phyloP scores from a whole-genome alignment of 129 eudicot species.

The Helianthus annuus region HanXRQr2.0-SUNRISE NC_035447.2:6592689-6593188 shows the following conservation, averaged over 20 bases:
- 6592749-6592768: neutral
- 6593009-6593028: constrained; percentile 15
- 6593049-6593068: constrained; percentile 61
- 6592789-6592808: constrained; percentile 21
- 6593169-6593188: constrained; percentile 41
- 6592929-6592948: neutral
- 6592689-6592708: too few species aligned
- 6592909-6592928: constrained; percentile 25
- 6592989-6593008: constrained; percentile 15
- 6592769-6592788: neutral
- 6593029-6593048: constrained; percentile 63
- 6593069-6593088: constrained; percentile 57
- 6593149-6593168: constrained; percentile 24
- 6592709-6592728: too few species aligned
- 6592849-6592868: constrained; percentile 45
- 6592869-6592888: constrained; percentile 61
- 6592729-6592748: neutral
- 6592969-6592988: neutral
- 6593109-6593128: constrained; percentile 32
- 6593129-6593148: constrained; percentile 28
- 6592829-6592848: neutral
- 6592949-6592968: neutral
- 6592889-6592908: constrained; percentile 63
- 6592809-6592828: neutral
- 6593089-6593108: constrained; percentile 33